Evolutionary conservation across 2,329 filamentous ascomycete genomes (phyloP), one percentile per base, ranked within the genome.

Genomic region (Aspergillus amoenus): DNA sequence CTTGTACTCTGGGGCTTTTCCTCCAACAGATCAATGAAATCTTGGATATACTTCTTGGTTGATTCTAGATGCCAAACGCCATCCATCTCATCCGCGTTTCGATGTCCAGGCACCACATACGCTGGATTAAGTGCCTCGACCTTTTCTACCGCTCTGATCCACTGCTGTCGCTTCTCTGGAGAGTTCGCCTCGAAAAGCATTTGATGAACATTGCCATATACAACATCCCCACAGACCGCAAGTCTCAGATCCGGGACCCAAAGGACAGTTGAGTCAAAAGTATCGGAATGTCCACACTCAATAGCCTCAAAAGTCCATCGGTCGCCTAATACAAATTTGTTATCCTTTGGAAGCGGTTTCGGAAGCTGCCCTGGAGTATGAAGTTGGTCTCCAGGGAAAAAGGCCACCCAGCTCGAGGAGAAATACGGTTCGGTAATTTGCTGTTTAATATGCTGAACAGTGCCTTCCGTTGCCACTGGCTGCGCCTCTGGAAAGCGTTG

Each of bases 151-250:
- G 68, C 64, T 0, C 55, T 37, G 4, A 76, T 65, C 74, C 75
- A 78, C 11, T 67, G 63, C 9, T 63, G 52, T 0, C 73, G 61
- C 53, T 69, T 67, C 2, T 64, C 63, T 3, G 64, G 56, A 1
- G 71, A 77, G 42, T 69, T 70, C 0, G 69, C 67, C 49, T 77
- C 74, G 4, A 59, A 64, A 2, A 77, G 63, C 59, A 68, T 71
- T 59, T 73, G 71, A 44, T 76, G 70, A 5, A 69, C 66, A 22
- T 74, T 63, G 0, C 73, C 73, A 54, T 77, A 77, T 0, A 76
- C 71, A 21, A 71, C 69, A 56, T 78, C 76, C 1, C 76, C 76
- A 0, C 67, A 68, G 2, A 74, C 71, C 0, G 69, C 76, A 3
- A 78, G 67, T 5, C 55, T 57, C 2, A 79, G 47, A 12, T 65